phyloP scores from a whole-genome alignment of 495 filamentous ascomycete genomes.

The Xylaria cubensis region DNA sequence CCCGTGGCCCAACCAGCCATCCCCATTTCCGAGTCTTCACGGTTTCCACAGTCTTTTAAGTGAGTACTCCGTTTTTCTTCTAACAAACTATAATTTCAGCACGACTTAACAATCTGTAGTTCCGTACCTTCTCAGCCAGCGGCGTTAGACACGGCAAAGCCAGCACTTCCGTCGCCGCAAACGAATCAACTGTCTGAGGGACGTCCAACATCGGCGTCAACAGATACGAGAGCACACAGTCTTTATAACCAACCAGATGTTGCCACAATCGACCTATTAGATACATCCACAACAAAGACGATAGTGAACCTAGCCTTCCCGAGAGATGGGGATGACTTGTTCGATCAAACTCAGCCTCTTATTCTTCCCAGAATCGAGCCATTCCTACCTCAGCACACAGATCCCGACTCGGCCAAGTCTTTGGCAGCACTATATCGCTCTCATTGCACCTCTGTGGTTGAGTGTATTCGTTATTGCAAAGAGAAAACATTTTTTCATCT shows the following conservation, averaged over 20 bases:
- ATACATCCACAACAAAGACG: conserved; percentile 60
- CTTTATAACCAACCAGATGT: conserved; percentile 61
- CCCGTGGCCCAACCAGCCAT: conserved; percentile 42
- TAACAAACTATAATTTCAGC: not conserved
- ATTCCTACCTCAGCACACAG: conserved; percentile 77
- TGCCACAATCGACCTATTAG: conserved; percentile 50
- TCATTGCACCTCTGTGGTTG: conserved; percentile 92
- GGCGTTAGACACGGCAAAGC: conserved; percentile 57
- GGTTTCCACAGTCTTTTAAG: conserved; percentile 51
- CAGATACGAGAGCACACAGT: conserved; percentile 44
- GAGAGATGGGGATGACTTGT: conserved; percentile 54
- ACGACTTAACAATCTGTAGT: conserved; percentile 39
- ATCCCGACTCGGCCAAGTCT: conserved; percentile 81
- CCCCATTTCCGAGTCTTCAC: conserved; percentile 45
- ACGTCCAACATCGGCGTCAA: conserved; percentile 17
- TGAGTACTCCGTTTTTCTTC: conserved; percentile 32
- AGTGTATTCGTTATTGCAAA: conserved; percentile 93
- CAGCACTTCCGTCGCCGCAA: conserved; percentile 72
- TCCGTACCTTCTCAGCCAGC: conserved; percentile 34
- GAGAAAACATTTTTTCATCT: conserved; percentile 93
- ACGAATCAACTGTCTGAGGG: conserved; percentile 41
- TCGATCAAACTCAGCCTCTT: conserved; percentile 69
- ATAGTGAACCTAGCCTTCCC: conserved; percentile 72
- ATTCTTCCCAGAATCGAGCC: conserved; percentile 77
- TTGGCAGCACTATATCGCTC: conserved; percentile 87